These are phyloP conservation scores for Polyporus arcularius DNA, from an alignment of 768 basidiomycete genomes.

Conservation along the genomic window DNA sequence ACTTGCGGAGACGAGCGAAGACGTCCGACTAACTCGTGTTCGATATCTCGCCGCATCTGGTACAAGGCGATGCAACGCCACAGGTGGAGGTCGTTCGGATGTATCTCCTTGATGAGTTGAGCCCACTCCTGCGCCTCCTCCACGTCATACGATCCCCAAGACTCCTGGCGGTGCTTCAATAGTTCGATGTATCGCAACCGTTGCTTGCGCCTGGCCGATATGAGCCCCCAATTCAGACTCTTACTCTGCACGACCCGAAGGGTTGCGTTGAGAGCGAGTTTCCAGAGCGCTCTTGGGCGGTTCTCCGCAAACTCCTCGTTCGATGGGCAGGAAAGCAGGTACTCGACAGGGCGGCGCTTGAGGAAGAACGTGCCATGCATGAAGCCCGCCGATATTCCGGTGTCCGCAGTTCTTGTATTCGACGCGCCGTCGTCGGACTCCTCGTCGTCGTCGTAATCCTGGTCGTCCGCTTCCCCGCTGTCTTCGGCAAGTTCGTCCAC, in stretches of 20 bases:
- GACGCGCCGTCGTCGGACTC: too few species aligned
- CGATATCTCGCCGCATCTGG: constrained; percentile 4
- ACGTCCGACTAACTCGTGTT: constrained; percentile 7
- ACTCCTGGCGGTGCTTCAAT: not conserved
- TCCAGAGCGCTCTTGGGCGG: constrained; percentile 6
- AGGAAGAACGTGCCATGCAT: constrained; percentile 4
- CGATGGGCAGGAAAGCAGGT: constrained; percentile 2
- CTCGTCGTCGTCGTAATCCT: too few species aligned
- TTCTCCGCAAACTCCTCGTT: not conserved
- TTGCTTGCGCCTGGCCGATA: not conserved
- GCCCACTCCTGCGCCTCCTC: not conserved
- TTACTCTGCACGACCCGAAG: not conserved
- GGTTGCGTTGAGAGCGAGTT: constrained; percentile 1
- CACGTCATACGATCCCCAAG: not conserved
- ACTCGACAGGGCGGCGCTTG: constrained; percentile 7
- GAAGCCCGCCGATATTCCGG: not conserved
- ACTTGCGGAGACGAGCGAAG: not conserved
- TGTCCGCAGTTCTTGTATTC: too few species aligned
- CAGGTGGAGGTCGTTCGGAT: constrained; percentile 1
- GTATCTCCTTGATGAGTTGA: not conserved
- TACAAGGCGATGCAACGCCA: constrained; percentile 1
- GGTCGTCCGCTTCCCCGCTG: too few species aligned
- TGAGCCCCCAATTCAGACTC: constrained; percentile 4
- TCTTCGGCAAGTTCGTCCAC: too few species aligned
- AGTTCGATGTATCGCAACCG: constrained; percentile 10